Conservation (phyloP, 2,329 filamentous ascomycete species). For the Penicillium crustosum region DNA sequence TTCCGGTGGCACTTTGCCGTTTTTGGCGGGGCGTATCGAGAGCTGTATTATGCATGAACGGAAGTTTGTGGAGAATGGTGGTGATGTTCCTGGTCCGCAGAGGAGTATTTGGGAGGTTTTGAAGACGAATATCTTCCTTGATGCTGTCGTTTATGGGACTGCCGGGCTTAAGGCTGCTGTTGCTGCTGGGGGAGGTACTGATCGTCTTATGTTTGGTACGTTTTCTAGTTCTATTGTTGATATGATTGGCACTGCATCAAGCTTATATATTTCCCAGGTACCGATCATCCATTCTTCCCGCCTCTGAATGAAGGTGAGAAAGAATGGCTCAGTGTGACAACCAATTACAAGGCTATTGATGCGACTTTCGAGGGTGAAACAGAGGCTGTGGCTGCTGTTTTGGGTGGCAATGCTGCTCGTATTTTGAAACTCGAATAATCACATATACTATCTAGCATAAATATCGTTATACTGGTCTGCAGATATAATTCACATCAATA, state of each 20-base stretch:
- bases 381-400: constrained; percentile 35
- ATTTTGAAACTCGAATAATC: constrained; percentile 39
- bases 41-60: constrained; percentile 83
- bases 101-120: constrained; percentile 63
- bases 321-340: constrained; percentile 49
- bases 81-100: constrained; percentile 58
- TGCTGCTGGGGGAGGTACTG: constrained; percentile 58
- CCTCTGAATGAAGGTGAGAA: constrained; percentile 37
- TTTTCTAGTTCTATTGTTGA: background rate
- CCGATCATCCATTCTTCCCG: constrained; percentile 49
- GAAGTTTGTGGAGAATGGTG: constrained; percentile 66
- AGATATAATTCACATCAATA: background rate
- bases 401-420: constrained; percentile 48
- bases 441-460: background rate
- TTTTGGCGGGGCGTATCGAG: constrained; percentile 83
- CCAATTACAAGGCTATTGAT: constrained; percentile 48
- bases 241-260: background rate
- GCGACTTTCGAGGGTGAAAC: constrained; percentile 36
- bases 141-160: constrained; percentile 61
- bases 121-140: constrained; percentile 78
- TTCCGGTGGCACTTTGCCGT: constrained; percentile 83
- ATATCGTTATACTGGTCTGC: background rate
- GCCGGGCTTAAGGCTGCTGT: constrained; percentile 70
- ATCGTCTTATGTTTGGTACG: constrained; percentile 45
- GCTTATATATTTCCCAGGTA: constrained; percentile 31